Evolutionary conservation across 1,284 basidiomycete species (phyloP), one percentile per base, ranked within the genome.

Genomic region (Rhodofomes roseus): DNA sequence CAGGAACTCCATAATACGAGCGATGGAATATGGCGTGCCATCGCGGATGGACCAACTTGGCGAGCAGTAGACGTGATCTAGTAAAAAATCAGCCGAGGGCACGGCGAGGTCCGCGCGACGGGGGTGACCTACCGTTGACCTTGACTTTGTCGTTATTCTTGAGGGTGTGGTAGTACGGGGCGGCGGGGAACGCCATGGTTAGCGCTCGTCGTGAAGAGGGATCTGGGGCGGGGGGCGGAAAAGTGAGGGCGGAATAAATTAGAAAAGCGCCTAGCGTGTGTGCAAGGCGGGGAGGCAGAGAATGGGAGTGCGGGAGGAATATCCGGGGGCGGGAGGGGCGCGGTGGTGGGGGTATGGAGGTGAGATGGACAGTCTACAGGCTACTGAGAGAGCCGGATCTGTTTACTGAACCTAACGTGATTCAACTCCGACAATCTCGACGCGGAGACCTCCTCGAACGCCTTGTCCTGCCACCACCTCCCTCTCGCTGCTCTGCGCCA

Each of bases 31-130:
- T 58, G 93, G 93, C 44, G 93, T 90, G 70, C 95, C 93, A 70
- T 96, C 93, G 59, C 95, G 87, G 58, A 91, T 83, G 55, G 90
- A 84, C 94, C 94, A 97, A 63, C 86, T 89, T 16, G 92, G 90
- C 34, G 94, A 94, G 74, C 94, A 92, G 74, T 98, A 98, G 70
- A 97, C 95, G 78, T 97, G 93, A 76, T 98, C 95, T 95, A 52
- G 14, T 51, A 72, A 61, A 69, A 77, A 77, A 78, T 71, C 60
- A 69, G 67, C 79, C 65, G 69, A 66, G 48, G 22, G 59, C 36
- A 44, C 23, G 29, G 40, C 55, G 29, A 14, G 60, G 34, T 22
- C 55, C 56, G 50, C 44, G 11, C 52, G 57, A 56, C 59, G 68
- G 61, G 60, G 57, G 18, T 57, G 61, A 70, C 72, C 74, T 83